Percentiles rank a stretch among this genome's conserved stretches.
Conservation (phyloP, 2,329 filamentous ascomycete genomes). For the Hypoxylon sp. region DNA sequence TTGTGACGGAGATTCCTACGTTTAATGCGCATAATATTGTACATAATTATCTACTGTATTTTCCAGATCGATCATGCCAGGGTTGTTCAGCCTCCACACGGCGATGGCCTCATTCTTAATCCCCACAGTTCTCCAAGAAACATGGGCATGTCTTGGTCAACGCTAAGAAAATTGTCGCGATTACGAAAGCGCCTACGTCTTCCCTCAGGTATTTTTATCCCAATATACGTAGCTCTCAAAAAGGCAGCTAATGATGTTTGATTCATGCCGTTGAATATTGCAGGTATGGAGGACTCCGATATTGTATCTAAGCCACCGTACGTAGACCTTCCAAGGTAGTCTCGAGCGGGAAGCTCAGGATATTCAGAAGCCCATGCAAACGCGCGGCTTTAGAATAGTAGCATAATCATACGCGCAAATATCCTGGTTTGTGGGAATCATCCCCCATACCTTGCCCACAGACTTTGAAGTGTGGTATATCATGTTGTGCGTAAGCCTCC, state of each 20-base stretch:
- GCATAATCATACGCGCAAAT: not conserved
- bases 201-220: constrained; percentile 36
- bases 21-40: constrained; percentile 17
- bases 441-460: not conserved
- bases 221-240: constrained; percentile 11
- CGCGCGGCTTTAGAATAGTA: not conserved
- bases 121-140: constrained; percentile 34
- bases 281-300: constrained; percentile 2
- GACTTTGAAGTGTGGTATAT: not conserved
- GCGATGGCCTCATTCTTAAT: constrained; percentile 9
- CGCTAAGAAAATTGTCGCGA: constrained; percentile 30
- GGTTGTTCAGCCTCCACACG: constrained; percentile 9
- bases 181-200: constrained; percentile 5
- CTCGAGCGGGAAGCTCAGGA: not conserved
- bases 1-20: constrained; percentile 16
- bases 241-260: constrained; percentile 30
- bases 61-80: constrained; percentile 12
- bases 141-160: constrained; percentile 22
- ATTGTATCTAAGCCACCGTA: not conserved
- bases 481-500: not conserved
- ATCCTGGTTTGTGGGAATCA: constrained; percentile 1
- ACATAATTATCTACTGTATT: constrained; percentile 1
- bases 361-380: not conserved
- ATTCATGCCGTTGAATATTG: constrained; percentile 19
- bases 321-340: not conserved